Evolutionary conservation across 1,139 yeast species (phyloP).

Genomic region (Suhomyces bokatorum): DNA sequence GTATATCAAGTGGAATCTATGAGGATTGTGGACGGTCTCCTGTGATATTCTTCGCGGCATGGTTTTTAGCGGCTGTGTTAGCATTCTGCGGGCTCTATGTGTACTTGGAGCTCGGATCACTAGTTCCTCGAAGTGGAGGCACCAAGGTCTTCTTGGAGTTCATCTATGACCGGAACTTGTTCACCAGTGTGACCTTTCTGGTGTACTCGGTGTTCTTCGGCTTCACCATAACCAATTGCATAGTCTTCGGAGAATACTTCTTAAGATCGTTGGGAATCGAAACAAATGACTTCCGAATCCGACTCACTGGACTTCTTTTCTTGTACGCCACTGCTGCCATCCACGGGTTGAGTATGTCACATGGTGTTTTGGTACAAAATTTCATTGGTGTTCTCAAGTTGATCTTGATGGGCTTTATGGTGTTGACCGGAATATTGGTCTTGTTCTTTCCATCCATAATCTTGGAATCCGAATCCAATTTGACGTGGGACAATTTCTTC

Average conservation of each 20-base stretch:
- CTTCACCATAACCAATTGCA: conserved; percentile 61
- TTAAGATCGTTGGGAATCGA: conserved; percentile 49
- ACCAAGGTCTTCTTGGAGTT: conserved; percentile 68
- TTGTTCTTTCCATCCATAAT: conserved; percentile 41
- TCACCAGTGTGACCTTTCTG: conserved; percentile 60
- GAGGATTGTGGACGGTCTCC: conserved; percentile 70
- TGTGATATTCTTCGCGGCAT: conserved; percentile 55
- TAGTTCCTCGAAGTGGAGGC: conserved; percentile 75
- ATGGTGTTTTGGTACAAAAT: conserved; percentile 58
- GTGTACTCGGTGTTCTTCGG: conserved; percentile 63
- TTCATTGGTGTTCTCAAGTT: conserved; percentile 57
- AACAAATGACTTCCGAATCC: conserved; percentile 37
- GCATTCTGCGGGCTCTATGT: conserved; percentile 68
- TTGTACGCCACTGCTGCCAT: conserved; percentile 44
- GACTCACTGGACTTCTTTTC: conserved; percentile 46
- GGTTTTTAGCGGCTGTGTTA: conserved; percentile 60
- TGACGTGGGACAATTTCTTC: conserved; percentile 36
- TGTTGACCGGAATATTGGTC: conserved; percentile 52
- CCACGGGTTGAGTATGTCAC: conserved; percentile 55
- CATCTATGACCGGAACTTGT: conserved; percentile 58
- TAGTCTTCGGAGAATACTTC: conserved; percentile 71
- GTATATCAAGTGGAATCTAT: conserved; percentile 67
- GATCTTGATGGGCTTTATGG: conserved; percentile 47
- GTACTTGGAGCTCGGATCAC: conserved; percentile 66
- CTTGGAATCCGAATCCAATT: conserved; percentile 43